These are phyloP conservation scores for Talaromyces liani DNA, from an alignment of 495 filamentous ascomycete genomes.

Conservation along the genomic window DNA sequence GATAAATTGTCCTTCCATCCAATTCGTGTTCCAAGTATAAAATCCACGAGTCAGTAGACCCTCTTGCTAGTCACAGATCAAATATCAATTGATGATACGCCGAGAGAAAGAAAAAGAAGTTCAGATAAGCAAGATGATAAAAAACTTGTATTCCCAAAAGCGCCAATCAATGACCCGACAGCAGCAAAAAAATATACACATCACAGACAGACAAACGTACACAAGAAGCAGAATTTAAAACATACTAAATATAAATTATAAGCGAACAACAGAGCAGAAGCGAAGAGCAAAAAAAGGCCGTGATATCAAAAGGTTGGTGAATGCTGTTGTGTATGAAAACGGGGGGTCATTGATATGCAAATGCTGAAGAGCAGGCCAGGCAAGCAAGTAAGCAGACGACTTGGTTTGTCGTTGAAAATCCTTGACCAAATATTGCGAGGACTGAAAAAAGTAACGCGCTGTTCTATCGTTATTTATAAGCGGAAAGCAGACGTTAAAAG, in stretches of 20 bases:
- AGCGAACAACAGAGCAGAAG: neutral
- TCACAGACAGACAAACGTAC: neutral
- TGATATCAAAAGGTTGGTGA: neutral
- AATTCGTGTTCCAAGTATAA: neutral
- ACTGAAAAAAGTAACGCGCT: neutral
- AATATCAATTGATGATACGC: neutral
- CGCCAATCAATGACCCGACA: neutral
- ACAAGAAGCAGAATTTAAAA: neutral
- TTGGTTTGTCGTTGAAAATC: neutral
- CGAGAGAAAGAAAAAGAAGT: neutral
- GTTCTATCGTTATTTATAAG: conserved; percentile 4
- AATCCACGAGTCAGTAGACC: neutral
- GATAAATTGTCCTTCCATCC: neutral
- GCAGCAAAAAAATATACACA: neutral
- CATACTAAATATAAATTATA: neutral
- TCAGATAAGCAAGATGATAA: neutral
- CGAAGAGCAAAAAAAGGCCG: neutral
- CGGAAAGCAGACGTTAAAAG: neutral
- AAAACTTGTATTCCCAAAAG: neutral
- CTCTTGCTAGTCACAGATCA: neutral
- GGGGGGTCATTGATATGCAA: neutral
- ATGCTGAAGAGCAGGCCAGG: neutral
- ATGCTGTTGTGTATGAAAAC: neutral
- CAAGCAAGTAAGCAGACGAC: neutral
- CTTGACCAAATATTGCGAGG: neutral